Evolutionary conservation across 257 asterid genomes (phyloP), one percentile per base, ranked within the genome.

Genomic region (Lithospermum erythrorhizon): DNA sequence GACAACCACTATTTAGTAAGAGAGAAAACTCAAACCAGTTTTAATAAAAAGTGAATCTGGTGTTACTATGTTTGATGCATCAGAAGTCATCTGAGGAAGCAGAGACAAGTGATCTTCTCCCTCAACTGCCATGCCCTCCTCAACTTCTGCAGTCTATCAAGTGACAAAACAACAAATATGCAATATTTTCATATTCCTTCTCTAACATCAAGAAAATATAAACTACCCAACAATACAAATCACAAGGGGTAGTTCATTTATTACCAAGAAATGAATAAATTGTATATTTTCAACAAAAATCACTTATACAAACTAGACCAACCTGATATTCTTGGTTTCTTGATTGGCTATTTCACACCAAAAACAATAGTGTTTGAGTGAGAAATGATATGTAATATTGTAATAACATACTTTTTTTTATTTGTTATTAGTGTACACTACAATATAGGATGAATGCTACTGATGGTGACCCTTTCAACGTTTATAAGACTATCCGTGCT

Each of bases 131-230:
- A 67, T 67, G 55, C 56, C 61, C 25, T 48, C 17, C 8, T 41
- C 49, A 41, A 41, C 11, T 41, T 41, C 49, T 41, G 17, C 49
- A 41, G 77, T 74, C 30, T 76, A 70, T 77, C 82, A 77, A 60
- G 17, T 78, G 57, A 71, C 9, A 48, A 30, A 27, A 35, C 4
- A 41, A 41, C 14, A 14, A 41, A 41, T 41, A 3, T 41, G 57
- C 18, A 25, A 23, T 51, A 5, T 27, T 63, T 16, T 6, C 18
- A 22, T 18, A 45, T 52, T 41, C 10, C 5, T 27, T 27, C 4
- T 55, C 18, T n/a, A n/a, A 35, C 0, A 35, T 35, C 45, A 35
- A 35, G 4, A 13, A n/a, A 41, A 41, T 11, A 11, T 35, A 41
- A 41, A 11, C 13, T 41, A 14, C 49, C 49, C 49, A 41, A 41